Evolutionary conservation across 2,329 filamentous ascomycete genomes (phyloP), one percentile per base, ranked within the genome.

Genomic region (Diaporthe sp.): DNA sequence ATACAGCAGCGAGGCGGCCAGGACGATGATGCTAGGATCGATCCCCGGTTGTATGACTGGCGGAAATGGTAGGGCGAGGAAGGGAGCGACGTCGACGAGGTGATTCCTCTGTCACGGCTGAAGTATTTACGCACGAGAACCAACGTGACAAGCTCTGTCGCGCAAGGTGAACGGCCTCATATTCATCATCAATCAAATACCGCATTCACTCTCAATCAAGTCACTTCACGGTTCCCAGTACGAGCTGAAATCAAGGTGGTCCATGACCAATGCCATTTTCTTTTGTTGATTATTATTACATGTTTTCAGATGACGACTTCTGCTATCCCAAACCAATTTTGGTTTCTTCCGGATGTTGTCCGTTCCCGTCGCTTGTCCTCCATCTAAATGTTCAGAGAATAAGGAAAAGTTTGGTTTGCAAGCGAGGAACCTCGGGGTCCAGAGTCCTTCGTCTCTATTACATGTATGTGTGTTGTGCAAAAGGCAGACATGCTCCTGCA

Each of bases 401-500:
- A 70, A 68, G 34, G 65, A 42, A 70, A 70, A n/a, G 22, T 55
- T 55, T 53, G 31, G 60, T 39, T 70, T 70, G 65, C 49, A 70
- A 70, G 65, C 49, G 49, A 70, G 65, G 49, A 55, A 70, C 47
- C 49, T 70, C 65, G 49, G 65, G 65, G 42, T 55, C 70, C 49
- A 65, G 47, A 73, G 44, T 65, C 58, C 58, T 53, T 65, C 53
- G 42, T 72, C 71, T 72, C 60, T 72, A 75, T 76, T 76, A 76
- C 60, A 75, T 75, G 58, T 72, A 53, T 68, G 47, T 63, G 60
- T 75, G 68, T 47, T 60, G 31, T 75, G 70, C 65, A 70, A 55
- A 65, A 72, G 67, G 51, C 60, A 68, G 58, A 39, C 75, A 74
- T 67, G 75, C 67, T 67, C 37, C 31, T 61, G 58, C 68, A 47